Base-by-base conservation (phyloP, 495 filamentous ascomycete species). In the Talaromyces stipitatus region DNA sequence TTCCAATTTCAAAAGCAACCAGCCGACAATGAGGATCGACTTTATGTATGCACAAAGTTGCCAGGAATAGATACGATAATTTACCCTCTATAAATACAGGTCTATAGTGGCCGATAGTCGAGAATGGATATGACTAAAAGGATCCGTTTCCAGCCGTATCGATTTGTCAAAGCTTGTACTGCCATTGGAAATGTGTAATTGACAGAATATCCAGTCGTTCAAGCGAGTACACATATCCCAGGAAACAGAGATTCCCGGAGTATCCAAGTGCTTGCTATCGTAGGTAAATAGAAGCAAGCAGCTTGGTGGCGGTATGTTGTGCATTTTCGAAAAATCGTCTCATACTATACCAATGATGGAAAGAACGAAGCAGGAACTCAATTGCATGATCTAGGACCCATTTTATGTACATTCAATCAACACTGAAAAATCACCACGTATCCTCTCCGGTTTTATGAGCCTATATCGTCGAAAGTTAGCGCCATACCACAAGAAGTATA, bases 391-490 rank as follows among this genome's bases (percentile, higher is more conserved):
- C 24, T 38, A 55, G 27, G 33, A 27, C 71, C 69, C 71, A 75
- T 41, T 72, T 71, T 78, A 75, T 74, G 71, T 72, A 72, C 69
- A 73, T 57, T 61, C 60, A 63, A 57, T 41, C 45, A 65, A 62
- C 54, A 48, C 14, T 28, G 23, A 51, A 33, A 50, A 61, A 69
- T 74, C 61, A 78, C 73, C 71, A 74, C 57, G 67, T 69, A 48
- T 73, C 72, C 62, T 75, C 71, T 23, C 65, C 66, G 55, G 69
- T 38, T 59, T 76, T 78, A 60, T 70, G 73, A 52, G 75, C 71
- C 75, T 78, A 60, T n/a, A 59, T 18, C 16, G 28, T 27, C 22
- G 48, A 5, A 12, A 52, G 47, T 50, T 57, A 38, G 45, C 22
- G 2, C 5, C n/a, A 24, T 11, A 18, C 20, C 20, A 4, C 8